Evolutionary conservation across 2,329 filamentous ascomycete species (phyloP).

Genomic region (Clarireedia sp.): DNA sequence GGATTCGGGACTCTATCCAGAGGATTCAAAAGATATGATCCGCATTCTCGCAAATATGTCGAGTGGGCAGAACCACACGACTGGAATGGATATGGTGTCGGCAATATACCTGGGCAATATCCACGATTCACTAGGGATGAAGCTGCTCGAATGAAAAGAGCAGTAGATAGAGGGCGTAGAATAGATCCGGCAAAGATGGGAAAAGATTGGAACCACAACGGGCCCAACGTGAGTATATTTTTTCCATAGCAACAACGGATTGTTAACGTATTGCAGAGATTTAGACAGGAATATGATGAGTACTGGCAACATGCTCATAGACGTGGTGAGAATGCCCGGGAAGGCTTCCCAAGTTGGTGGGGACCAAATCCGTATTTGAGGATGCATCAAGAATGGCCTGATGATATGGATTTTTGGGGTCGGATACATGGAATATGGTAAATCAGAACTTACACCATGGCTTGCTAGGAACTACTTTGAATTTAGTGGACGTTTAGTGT

Average conservation of each 20-base stretch:
- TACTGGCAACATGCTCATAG: constrained; percentile 28
- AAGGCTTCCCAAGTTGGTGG: neutral
- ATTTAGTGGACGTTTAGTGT: no score
- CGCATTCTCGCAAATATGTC: constrained; percentile 21
- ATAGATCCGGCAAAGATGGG: constrained; percentile 18
- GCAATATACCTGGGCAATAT: constrained; percentile 11
- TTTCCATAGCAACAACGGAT: neutral
- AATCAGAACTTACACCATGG: neutral
- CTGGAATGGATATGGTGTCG: constrained; percentile 13
- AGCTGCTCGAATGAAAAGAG: constrained; percentile 11
- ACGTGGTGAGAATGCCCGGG: constrained; percentile 16
- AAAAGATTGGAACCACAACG: constrained; percentile 21
- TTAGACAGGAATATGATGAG: constrained; percentile 19
- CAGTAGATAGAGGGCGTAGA: neutral
- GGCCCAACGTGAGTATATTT: constrained; percentile 20
- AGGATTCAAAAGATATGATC: constrained; percentile 23
- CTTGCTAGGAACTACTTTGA: no score
- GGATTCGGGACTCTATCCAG: constrained; percentile 8
- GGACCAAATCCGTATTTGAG: constrained; percentile 10
- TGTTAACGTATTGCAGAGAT: constrained; percentile 18
- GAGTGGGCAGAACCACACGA: constrained; percentile 20
- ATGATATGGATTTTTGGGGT: constrained; percentile 14
- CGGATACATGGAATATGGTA: neutral
- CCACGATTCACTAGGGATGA: constrained; percentile 23
- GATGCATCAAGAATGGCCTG: constrained; percentile 12